Evolutionary conservation across 2,329 filamentous ascomycete genomes (phyloP).

Genomic region (Colletotrichum chrysophilum): DNA sequence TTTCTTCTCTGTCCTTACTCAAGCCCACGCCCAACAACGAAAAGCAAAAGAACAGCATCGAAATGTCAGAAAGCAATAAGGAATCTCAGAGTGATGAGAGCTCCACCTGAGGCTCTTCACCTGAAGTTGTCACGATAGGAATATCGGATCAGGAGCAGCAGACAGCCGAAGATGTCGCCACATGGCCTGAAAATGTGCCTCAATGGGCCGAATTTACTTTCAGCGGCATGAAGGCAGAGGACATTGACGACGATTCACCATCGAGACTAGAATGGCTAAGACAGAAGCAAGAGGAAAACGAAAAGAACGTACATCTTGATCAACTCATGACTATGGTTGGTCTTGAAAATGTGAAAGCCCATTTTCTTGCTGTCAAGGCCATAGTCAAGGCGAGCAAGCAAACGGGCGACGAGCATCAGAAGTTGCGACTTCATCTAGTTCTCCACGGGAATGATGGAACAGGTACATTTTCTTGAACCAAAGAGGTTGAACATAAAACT

Average conservation of each 20-base stretch:
- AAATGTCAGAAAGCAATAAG: too few relatives aligned
- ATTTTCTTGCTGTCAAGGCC: neutral
- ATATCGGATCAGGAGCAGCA: neutral
- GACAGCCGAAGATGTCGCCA: neutral
- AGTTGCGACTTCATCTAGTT: neutral
- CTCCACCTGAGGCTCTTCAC: neutral
- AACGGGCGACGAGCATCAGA: neutral
- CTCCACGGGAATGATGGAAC: neutral
- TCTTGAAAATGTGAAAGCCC: constrained; percentile 45
- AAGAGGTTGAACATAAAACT: neutral
- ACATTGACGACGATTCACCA: constrained; percentile 46
- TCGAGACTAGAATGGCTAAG: constrained; percentile 36
- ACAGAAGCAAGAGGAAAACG: constrained; percentile 50
- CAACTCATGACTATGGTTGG: constrained; percentile 67
- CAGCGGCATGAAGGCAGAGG: constrained; percentile 25
- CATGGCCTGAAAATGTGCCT: neutral
- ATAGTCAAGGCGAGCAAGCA: neutral
- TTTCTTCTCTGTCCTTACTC: too few relatives aligned
- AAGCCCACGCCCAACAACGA: neutral
- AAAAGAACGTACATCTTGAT: constrained; percentile 60
- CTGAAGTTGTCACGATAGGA: neutral
- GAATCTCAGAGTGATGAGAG: too few relatives aligned
- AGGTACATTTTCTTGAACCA: neutral
- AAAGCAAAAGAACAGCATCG: neutral
- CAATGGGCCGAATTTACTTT: neutral